phyloP scores from a whole-genome alignment of 306 rosid genomes.

The Prunus fruticosa region DNA sequence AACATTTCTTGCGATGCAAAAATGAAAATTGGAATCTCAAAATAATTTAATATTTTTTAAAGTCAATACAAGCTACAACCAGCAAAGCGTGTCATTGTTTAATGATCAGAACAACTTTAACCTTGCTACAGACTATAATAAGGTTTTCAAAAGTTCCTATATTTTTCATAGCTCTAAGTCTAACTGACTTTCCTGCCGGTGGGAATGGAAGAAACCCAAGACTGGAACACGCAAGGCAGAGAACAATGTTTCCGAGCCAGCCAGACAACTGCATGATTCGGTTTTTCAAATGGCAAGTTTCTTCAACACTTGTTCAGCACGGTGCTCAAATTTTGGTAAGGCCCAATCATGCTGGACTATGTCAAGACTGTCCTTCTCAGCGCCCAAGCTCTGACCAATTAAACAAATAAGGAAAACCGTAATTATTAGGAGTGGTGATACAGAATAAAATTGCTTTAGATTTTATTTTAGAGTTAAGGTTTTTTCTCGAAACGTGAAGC shows the following conservation, averaged over 20 bases:
- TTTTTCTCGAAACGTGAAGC: neutral
- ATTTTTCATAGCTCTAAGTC: neutral
- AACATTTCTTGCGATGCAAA: no score
- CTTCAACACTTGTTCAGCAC: conserved; percentile 72
- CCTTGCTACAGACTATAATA: neutral
- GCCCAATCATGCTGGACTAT: conserved; percentile 96
- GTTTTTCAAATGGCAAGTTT: conserved; percentile 44
- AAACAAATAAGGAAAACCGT: neutral
- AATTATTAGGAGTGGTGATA: neutral
- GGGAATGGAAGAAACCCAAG: neutral
- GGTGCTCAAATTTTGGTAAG: conserved; percentile 83
- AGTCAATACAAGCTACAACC: neutral
- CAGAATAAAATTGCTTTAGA: neutral
- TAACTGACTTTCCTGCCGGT: neutral
- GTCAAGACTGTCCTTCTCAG: conserved; percentile 97
- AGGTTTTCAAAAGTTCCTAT: neutral
- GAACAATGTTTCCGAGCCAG: neutral
- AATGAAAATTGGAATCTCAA: no score
- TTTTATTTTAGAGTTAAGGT: neutral
- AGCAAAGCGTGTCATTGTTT: neutral
- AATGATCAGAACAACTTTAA: conserved; percentile 1
- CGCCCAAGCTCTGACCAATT: conserved; percentile 65
- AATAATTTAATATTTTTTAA: no score
- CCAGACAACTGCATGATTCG: neutral
- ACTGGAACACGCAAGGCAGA: neutral